Conservation (phyloP, 2,329 filamentous ascomycete genomes). For the Epichloe coenophiala region DNA sequence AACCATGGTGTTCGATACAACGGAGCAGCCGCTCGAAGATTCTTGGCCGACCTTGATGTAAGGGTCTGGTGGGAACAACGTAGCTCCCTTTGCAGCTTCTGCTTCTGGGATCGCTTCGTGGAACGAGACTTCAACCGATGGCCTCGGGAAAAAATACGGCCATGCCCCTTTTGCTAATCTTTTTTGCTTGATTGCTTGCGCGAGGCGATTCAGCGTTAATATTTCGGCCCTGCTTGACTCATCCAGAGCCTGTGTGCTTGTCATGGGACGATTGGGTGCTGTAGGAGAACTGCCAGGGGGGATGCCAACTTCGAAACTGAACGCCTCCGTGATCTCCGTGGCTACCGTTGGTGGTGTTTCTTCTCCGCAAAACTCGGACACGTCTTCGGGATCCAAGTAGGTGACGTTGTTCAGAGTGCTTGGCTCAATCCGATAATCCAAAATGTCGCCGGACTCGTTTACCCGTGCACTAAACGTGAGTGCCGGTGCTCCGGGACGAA, state of each 20-base stretch:
- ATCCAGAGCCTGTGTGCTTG: constrained; percentile 27
- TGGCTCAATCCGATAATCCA: constrained; percentile 41
- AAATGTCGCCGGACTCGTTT: constrained; percentile 35
- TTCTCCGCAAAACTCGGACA: constrained; percentile 30
- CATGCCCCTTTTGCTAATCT: constrained; percentile 35
- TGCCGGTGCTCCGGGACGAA: constrained; percentile 35
- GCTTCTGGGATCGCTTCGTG: constrained; percentile 15
- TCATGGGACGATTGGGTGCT: constrained; percentile 28
- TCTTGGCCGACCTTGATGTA: constrained; percentile 29
- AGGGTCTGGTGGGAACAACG: constrained; percentile 31
- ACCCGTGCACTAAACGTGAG: constrained; percentile 51
- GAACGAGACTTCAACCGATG: constrained; percentile 31
- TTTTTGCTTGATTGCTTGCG: constrained; percentile 27
- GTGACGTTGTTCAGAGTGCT: constrained; percentile 40
- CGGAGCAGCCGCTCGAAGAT: constrained; percentile 17
- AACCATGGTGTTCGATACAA: constrained; percentile 37
- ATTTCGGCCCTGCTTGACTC: constrained; percentile 31
- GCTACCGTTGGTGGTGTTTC: constrained; percentile 9
- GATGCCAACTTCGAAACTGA: constrained; percentile 18
- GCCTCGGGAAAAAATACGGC: constrained; percentile 32
- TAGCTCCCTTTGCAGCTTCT: constrained; percentile 3
- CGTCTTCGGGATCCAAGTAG: constrained; percentile 40
- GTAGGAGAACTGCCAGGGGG: constrained; percentile 6
- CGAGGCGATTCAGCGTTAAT: constrained; percentile 32
- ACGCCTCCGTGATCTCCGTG: constrained; percentile 3